Base-by-base conservation (phyloP, 2,329 filamentous ascomycete genomes). In the Penicillium sp. region DNA sequence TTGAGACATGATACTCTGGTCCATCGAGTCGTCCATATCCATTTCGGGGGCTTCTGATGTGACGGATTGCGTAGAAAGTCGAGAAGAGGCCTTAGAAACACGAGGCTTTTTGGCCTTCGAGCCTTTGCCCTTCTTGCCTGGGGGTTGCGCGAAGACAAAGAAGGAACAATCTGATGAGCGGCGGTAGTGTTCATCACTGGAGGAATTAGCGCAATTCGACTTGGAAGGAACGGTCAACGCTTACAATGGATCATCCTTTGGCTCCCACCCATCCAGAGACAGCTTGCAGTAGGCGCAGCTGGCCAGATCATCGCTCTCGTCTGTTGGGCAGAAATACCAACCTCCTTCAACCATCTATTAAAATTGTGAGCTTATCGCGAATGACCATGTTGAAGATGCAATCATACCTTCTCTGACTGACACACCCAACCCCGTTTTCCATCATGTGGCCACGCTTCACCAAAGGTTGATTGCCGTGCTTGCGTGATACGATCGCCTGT, bases 251-350 rank as follows among this genome's bases (percentile, higher is more conserved):
- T 96, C 90, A 71, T 99, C 94, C 55, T 88, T 87, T 1, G 88
- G 88, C 69, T 97, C 94, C 94, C 95, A 99, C 6, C 92, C 92
- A 72, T 97, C 93, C 10, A 99, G 82, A 10, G 88, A 91, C 14
- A 97, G 77, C 53, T 89, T 85, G 76, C 94, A 99, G 75, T 97
- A 97, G 27, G 89, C 83, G 70, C 94, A 99, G 10, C 89, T 94
- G 9, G 90, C 90, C 76, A 93, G 90, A 72, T 99, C 94, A 60
- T 94, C 88, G 11, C 87, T 90, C 41, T 93, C 91, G 41, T 84
- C 77, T 5, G 85, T 90, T 0, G 94, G 92, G 22, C 92, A 95
- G 74, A 92, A 97, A 69, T 89, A 92, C 92, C 93, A 99, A 10
- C 94, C 94, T 27, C 91, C 90, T 61, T 93, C 90, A 32, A 90